Evolutionary conservation across 768 basidiomycete species (phyloP).

Genomic region (Coprinopsis marcescibilis): DNA sequence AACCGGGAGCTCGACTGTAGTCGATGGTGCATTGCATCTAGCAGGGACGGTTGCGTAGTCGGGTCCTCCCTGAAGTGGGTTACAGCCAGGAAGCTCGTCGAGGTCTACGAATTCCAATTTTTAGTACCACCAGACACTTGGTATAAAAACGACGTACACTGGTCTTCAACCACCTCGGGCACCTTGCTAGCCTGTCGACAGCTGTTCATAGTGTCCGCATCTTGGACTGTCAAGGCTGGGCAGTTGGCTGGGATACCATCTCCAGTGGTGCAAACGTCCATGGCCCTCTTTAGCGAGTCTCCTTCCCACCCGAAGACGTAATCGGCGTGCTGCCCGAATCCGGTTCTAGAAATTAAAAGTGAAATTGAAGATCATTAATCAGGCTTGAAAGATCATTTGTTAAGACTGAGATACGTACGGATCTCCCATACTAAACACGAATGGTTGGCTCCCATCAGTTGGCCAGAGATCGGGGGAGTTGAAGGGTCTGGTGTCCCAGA

Average conservation of each 20-base stretch:
- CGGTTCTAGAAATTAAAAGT: not conserved
- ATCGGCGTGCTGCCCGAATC: slow-evolving; percentile 10
- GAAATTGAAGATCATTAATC: not conserved
- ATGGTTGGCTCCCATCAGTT: slow-evolving; percentile 10
- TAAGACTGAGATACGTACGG: slow-evolving; percentile 10
- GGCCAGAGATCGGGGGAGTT: slow-evolving; percentile 11
- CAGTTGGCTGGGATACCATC: slow-evolving; percentile 8
- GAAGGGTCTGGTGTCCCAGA: slow-evolving; percentile 14
- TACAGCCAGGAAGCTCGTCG: slow-evolving; percentile 4
- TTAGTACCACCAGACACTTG: not conserved
- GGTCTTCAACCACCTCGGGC: not conserved
- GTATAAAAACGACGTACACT: not conserved
- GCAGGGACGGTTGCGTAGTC: not conserved
- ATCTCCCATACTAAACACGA: slow-evolving; percentile 15
- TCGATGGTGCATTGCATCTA: not conserved
- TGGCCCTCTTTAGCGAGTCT: slow-evolving; percentile 8
- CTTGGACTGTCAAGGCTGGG: slow-evolving; percentile 6
- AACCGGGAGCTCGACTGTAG: not conserved
- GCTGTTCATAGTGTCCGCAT: slow-evolving; percentile 3
- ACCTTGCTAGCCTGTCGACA: slow-evolving; percentile 2
- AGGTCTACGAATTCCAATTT: not conserved
- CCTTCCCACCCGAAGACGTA: slow-evolving; percentile 12
- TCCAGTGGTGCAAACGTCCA: slow-evolving; percentile 5
- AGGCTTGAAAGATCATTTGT: not conserved
- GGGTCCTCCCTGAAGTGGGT: slow-evolving; percentile 3